Percentiles rank a stretch among this genome's conserved stretches.
Conservation (phyloP, 169 alveolate species). For the Plasmodium gallinaceum region DNA sequence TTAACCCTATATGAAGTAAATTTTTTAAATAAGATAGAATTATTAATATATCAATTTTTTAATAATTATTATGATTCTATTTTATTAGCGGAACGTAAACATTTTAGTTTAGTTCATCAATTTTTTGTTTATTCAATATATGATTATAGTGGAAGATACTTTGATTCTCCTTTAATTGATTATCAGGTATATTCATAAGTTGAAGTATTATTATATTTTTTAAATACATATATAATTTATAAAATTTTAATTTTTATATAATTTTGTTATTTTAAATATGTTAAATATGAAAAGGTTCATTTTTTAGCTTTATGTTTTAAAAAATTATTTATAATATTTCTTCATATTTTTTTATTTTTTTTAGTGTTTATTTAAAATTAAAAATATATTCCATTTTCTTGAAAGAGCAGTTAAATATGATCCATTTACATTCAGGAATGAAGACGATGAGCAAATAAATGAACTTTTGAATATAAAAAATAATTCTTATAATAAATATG, state of each 20-base stretch:
- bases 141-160: conserved; percentile 51
- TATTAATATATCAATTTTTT: conserved; percentile 40
- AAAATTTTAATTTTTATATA: too few relatives aligned
- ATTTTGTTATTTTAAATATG: too few relatives aligned
- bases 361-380: conserved; percentile 67
- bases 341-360: not conserved
- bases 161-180: conserved; percentile 37
- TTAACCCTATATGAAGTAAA: conserved; percentile 42
- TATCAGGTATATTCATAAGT: conserved; percentile 29
- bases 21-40: conserved; percentile 36
- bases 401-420: conserved; percentile 50
- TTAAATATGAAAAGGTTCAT: too few relatives aligned
- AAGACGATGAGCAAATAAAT: conserved; percentile 12
- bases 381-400: conserved; percentile 39
- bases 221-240: too few relatives aligned
- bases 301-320: too few relatives aligned
- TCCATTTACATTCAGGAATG: conserved; percentile 47
- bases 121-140: conserved; percentile 49
- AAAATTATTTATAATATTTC: not conserved
- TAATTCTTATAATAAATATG: not conserved
- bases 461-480: conserved; percentile 11
- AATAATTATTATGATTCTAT: conserved; percentile 39
- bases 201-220: too few relatives aligned
- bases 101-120: conserved; percentile 20
- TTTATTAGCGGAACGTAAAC: conserved; percentile 18